Evolutionary conservation across 2,329 filamentous ascomycete genomes (phyloP).

Genomic region (Apiospora aurea): DNA sequence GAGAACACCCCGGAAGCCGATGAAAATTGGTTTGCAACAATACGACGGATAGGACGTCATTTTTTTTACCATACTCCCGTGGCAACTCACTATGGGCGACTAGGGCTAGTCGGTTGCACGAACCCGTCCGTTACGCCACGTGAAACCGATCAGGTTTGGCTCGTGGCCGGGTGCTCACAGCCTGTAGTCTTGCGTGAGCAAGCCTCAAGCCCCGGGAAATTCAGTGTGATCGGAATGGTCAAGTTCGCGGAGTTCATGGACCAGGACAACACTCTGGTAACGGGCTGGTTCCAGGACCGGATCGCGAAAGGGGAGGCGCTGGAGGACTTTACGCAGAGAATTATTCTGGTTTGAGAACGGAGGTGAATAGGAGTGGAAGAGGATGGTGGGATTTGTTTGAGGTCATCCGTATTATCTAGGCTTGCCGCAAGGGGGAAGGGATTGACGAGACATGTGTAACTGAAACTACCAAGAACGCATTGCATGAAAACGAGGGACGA

Average conservation of each 20-base stretch:
- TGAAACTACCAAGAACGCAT: too few relatives aligned
- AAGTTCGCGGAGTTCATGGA: not conserved
- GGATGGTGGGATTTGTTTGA: not conserved
- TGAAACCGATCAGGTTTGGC: not conserved
- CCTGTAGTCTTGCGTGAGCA: not conserved
- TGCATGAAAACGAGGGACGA: too few relatives aligned
- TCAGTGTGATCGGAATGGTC: not conserved
- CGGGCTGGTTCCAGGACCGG: not conserved
- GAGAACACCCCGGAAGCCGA: not conserved
- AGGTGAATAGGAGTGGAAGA: not conserved
- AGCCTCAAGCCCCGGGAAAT: not conserved
- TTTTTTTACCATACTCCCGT: not conserved
- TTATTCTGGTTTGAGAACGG: not conserved
- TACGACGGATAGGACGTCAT: not conserved
- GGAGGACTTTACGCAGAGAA: not conserved
- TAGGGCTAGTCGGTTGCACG: not conserved
- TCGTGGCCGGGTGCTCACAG: not conserved
- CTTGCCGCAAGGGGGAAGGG: too few relatives aligned
- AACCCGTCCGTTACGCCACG: not conserved
- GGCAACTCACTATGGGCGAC: not conserved
- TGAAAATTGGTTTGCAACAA: fast-evolving
- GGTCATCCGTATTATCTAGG: not conserved
- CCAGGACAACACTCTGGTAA: not conserved
- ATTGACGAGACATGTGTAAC: too few relatives aligned
- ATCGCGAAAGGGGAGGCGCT: not conserved